These are phyloP conservation scores for Daldinia childiae DNA, from an alignment of 495 filamentous ascomycete species.

Conservation along the genomic window DNA sequence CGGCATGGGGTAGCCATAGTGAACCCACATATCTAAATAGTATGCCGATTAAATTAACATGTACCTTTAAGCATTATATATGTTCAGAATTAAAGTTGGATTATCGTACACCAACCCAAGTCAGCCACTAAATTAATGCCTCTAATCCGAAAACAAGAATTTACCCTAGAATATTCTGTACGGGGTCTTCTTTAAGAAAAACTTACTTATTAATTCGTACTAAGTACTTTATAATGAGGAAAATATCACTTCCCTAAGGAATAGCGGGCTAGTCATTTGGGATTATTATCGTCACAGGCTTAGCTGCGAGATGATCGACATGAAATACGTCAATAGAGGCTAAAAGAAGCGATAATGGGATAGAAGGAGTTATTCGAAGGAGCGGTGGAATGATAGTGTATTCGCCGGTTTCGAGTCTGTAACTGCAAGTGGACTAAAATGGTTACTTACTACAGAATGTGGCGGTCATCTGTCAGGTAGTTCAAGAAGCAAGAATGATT, in stretches of 20 bases:
- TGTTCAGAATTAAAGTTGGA: neutral
- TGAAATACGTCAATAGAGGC: too few relatives aligned
- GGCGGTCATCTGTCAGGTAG: neutral
- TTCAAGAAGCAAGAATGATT: neutral
- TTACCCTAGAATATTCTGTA: neutral
- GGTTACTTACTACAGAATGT: neutral
- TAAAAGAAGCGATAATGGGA: too few relatives aligned
- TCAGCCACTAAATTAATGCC: neutral
- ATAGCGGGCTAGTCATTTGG: neutral
- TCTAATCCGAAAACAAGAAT: neutral
- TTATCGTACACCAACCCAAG: neutral
- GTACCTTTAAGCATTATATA: neutral
- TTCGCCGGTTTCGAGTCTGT: neutral
- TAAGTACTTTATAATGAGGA: neutral
- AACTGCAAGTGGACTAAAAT: neutral
- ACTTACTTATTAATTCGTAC: neutral
- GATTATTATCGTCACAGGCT: too few relatives aligned
- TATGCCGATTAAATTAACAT: too few relatives aligned
- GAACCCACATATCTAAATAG: neutral
- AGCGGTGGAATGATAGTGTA: neutral
- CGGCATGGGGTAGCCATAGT: neutral
- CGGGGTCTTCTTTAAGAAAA: neutral
- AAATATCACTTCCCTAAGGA: neutral
- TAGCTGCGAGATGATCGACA: too few relatives aligned
- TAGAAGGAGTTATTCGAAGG: neutral